Evolutionary conservation across 768 basidiomycete genomes (phyloP).

Genomic region (Ramaria rubella): DNA sequence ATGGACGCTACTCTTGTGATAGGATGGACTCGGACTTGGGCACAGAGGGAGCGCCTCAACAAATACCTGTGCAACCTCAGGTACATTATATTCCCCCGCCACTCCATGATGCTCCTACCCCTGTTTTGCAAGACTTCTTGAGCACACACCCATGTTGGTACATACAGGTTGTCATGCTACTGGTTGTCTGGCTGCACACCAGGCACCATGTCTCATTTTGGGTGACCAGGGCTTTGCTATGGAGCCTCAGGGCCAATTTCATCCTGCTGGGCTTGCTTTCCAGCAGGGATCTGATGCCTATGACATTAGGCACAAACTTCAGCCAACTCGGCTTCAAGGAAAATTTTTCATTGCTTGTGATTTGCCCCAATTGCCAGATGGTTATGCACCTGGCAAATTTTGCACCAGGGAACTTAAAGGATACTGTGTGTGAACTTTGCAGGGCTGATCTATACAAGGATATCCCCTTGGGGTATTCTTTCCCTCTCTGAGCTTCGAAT

Average conservation of each 20-base stretch:
- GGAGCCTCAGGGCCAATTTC: slow-evolving; percentile 13
- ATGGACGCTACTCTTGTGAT: no score
- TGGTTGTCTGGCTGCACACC: slow-evolving; percentile 18
- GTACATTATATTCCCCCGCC: no score
- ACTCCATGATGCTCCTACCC: no score
- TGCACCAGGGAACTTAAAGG: neutral
- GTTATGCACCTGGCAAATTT: neutral
- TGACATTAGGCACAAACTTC: neutral
- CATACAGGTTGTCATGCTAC: no score
- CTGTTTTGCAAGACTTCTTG: no score
- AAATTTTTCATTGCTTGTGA: neutral
- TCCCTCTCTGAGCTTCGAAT: neutral
- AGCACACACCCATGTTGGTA: no score
- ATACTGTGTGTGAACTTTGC: neutral
- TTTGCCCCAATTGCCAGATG: neutral
- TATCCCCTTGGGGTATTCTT: neutral
- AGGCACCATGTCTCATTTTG: slow-evolving; percentile 19
- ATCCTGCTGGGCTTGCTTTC: neutral
- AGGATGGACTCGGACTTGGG: no score
- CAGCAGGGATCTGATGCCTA: neutral
- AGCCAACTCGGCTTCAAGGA: neutral
- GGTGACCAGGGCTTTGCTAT: slow-evolving; percentile 15
- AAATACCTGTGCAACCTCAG: no score
- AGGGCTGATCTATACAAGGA: neutral
- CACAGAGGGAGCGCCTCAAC: no score